Evolutionary conservation across 2,329 filamentous ascomycete genomes (phyloP).

Genomic region (Apiospora arundinis): DNA sequence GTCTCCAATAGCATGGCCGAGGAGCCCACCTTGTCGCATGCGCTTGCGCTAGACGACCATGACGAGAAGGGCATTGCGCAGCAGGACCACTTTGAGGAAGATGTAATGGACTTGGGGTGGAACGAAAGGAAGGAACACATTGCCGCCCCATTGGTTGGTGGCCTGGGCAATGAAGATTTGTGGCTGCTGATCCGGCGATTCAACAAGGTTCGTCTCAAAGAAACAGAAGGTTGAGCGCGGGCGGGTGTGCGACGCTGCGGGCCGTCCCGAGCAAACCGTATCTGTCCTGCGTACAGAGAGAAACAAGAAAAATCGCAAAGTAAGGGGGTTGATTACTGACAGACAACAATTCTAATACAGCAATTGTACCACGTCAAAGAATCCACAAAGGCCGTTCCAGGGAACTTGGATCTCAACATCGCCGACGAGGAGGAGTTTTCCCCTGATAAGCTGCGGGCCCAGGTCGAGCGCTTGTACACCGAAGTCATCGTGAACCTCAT

Average conservation of each 20-base stretch:
- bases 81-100: slow-evolving; percentile 50
- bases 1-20: slow-evolving; percentile 34
- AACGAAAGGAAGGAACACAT: slow-evolving; percentile 64
- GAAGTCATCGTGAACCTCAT: slow-evolving; percentile 67
- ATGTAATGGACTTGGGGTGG: slow-evolving; percentile 73
- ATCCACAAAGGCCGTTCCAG: slow-evolving; percentile 62
- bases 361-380: slow-evolving; percentile 73
- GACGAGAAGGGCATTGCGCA: slow-evolving; percentile 54
- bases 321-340: not conserved
- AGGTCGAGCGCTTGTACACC: slow-evolving; percentile 82
- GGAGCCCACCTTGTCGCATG: slow-evolving; percentile 48
- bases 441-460: slow-evolving; percentile 80
- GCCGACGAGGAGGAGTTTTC: slow-evolving; percentile 85
- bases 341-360: slow-evolving; percentile 34
- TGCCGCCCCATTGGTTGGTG: slow-evolving; percentile 66
- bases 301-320: not conserved
- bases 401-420: slow-evolving; percentile 79
- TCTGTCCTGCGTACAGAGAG: not conserved
- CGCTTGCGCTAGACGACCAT: slow-evolving; percentile 49
- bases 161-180: slow-evolving; percentile 73
- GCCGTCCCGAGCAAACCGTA: not conserved
- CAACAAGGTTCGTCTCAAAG: slow-evolving; percentile 62
- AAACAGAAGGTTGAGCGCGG: not conserved
- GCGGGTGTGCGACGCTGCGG: slow-evolving; percentile 4
- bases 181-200: slow-evolving; percentile 77